These are phyloP conservation scores for Acanthamoeba triangularis DNA, from an alignment of 208 protist species.

Conservation along the genomic window DNA sequence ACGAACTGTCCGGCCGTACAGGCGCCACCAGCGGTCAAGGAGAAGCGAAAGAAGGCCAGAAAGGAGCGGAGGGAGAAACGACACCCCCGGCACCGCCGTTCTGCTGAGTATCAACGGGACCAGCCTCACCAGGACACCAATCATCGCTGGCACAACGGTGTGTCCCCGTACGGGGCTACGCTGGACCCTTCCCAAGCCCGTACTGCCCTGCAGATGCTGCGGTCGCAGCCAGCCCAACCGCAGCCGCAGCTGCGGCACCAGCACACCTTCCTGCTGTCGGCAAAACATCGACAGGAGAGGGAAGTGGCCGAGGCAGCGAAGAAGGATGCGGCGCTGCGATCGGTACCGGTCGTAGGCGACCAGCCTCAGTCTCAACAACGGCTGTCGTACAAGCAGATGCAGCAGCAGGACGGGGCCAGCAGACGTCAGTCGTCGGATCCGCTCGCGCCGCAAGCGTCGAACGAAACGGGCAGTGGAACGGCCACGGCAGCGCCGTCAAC, in stretches of 20 bases:
- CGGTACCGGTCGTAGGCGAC: not conserved
- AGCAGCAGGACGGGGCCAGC: too few species aligned
- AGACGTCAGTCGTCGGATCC: too few species aligned
- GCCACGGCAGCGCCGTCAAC: not conserved
- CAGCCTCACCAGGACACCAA: not conserved
- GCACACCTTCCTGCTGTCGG: not conserved
- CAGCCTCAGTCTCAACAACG: not conserved
- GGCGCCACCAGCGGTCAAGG: not conserved
- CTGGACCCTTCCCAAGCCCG: too few species aligned
- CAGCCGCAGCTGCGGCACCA: not conserved
- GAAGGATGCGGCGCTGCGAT: not conserved
- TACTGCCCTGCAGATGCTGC: too few species aligned
- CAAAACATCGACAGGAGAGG: not conserved
- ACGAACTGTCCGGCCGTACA: not conserved
- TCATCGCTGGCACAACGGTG: not conserved
- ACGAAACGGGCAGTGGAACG: too few species aligned
- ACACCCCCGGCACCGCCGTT: not conserved
- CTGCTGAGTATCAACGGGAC: not conserved
- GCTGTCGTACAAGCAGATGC: not conserved
- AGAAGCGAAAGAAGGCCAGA: not conserved
- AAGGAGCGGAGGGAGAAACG: not conserved
- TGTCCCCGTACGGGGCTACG: not conserved
- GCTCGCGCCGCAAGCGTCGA: too few species aligned
- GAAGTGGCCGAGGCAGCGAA: not conserved
- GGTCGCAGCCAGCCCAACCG: too few species aligned